Conservation (phyloP, 345 rosid species). For the Luvunga scandens region DNA sequence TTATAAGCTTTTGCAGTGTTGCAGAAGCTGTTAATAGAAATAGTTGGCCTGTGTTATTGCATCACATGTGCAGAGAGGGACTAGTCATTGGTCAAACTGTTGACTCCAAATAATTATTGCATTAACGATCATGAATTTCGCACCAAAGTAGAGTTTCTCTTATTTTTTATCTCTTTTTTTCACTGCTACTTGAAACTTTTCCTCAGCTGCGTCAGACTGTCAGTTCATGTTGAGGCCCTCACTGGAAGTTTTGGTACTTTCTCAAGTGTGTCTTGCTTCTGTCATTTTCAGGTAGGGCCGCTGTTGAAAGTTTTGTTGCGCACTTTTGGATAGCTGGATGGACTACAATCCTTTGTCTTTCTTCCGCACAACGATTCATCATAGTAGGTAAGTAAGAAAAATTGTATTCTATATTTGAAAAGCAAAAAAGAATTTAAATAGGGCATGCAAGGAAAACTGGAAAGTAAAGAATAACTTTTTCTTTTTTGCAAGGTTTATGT, state of each 20-base stretch:
- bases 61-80: conserved; percentile 12
- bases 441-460: too few species aligned
- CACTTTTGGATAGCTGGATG: not conserved
- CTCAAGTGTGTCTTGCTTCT: conserved; percentile 8
- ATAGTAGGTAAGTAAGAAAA: not conserved
- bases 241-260: conserved; percentile 8
- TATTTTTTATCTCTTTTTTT: not conserved
- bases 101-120: conserved; percentile 2
- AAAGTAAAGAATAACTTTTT: too few species aligned
- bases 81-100: conserved; percentile 36
- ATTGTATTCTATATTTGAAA: too few species aligned
- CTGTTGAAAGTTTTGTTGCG: not conserved
- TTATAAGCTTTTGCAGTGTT: conserved; percentile 23
- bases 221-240: conserved; percentile 22
- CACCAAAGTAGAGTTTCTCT: not conserved
- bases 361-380: not conserved
- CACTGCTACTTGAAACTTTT: not conserved
- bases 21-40: conserved; percentile 11
- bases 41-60: conserved; percentile 14
- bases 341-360: not conserved
- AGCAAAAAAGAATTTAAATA: too few species aligned
- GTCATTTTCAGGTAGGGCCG: conserved; percentile 20
- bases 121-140: conserved; percentile 4
- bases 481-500: too few species aligned
- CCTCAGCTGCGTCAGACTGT: not conserved